Percentiles rank a stretch among this genome's conserved stretches.
phyloP scores from a whole-genome alignment of 2,329 filamentous ascomycete genomes.

The Aspergillus pseudoterreus region DNA sequence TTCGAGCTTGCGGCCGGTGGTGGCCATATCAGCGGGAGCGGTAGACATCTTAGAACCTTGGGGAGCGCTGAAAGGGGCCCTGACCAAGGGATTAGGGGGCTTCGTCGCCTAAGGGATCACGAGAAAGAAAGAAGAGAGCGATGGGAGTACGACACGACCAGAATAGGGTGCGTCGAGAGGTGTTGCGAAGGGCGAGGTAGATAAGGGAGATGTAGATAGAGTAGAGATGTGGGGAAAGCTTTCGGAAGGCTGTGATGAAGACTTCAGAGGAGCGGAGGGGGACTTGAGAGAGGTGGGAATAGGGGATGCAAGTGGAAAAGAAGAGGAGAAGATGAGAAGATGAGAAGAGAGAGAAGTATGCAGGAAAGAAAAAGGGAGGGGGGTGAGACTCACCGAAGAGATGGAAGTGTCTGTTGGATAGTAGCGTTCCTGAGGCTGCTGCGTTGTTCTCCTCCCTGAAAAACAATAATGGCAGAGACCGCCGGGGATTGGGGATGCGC shows the following conservation, averaged over 20 bases:
- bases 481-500: constrained; percentile 4
- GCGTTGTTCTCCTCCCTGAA: background rate
- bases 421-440: background rate
- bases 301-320: constrained; percentile 9
- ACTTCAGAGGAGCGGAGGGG: background rate
- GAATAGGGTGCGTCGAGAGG: background rate
- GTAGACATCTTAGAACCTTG: constrained; percentile 55
- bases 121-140: constrained; percentile 6
- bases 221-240: background rate
- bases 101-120: constrained; percentile 64
- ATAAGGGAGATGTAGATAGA: background rate
- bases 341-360: constrained; percentile 9
- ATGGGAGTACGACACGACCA: constrained; percentile 3
- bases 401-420: background rate
- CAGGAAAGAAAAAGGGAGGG: constrained; percentile 8
- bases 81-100: constrained; percentile 95
- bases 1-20: constrained; percentile 63
- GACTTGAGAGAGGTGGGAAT: background rate
- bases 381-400: background rate
- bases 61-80: constrained; percentile 66
- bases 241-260: background rate
- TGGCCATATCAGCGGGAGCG: constrained; percentile 47
- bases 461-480: background rate
- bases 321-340: constrained; percentile 6
- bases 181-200: background rate